These are phyloP conservation scores for Phyllosticta paracitricarpa DNA, from an alignment of 2,329 filamentous ascomycete genomes.

Conservation along the genomic window DNA sequence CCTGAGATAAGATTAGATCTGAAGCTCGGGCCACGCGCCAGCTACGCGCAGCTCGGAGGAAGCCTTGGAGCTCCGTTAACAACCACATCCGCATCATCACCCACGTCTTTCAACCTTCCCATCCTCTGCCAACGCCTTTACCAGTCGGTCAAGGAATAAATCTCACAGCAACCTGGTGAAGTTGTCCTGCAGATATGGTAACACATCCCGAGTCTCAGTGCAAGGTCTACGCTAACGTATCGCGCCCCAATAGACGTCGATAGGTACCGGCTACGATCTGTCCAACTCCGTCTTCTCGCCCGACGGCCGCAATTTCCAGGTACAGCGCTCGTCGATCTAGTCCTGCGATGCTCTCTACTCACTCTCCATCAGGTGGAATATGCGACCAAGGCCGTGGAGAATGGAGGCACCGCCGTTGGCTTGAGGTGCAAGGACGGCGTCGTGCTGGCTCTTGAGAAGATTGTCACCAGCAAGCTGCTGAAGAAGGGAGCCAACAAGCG, in stretches of 20 bases:
- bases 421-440: conserved; percentile 97
- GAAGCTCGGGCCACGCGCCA: not conserved
- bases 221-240: not conserved
- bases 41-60: conserved; percentile 7
- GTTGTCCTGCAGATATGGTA: conserved; percentile 1
- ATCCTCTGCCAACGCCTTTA: not conserved
- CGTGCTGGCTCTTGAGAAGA: conserved; percentile 92
- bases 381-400: conserved; percentile 96
- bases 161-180: not conserved
- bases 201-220: not conserved
- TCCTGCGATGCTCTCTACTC: not conserved
- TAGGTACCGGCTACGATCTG: conserved; percentile 98
- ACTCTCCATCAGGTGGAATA: conserved; percentile 61
- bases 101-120: conserved; percentile 1
- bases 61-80: conserved; percentile 10
- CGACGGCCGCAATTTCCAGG: conserved; percentile 97
- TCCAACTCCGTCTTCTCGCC: conserved; percentile 99
- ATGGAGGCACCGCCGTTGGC: conserved; percentile 89
- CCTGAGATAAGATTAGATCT: conserved; percentile 5
- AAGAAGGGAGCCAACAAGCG: conserved; percentile 95
- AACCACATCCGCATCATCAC: conserved; percentile 6
- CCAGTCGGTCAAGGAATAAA: not conserved
- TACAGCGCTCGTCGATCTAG: conserved; percentile 28
- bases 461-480: conserved; percentile 87
- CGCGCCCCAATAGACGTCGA: conserved; percentile 64